phyloP scores from a whole-genome alignment of 805 yeast genomes.

The Yamadazyma nakazawae region DNA sequence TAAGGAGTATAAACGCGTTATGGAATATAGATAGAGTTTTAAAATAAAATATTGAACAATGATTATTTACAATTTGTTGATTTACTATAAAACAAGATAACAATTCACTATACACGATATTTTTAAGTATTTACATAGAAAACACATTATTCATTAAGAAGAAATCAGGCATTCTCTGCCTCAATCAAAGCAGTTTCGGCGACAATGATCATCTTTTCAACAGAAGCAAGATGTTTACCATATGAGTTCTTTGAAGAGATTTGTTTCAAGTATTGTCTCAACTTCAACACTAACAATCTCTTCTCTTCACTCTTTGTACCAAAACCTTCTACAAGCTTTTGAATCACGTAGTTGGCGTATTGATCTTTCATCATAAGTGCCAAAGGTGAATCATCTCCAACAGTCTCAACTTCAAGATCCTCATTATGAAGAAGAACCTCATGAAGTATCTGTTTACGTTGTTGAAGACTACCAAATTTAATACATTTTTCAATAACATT shows the following conservation, averaged over 20 bases:
- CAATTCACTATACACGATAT: slow-evolving; percentile 12
- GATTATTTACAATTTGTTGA: background rate
- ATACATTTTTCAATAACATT: slow-evolving; percentile 96
- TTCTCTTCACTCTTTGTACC: slow-evolving; percentile 60
- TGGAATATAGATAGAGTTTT: background rate
- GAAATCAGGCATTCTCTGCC: slow-evolving; percentile 24
- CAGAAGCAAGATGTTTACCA: slow-evolving; percentile 82
- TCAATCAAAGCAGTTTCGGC: slow-evolving; percentile 48
- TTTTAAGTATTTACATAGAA: slow-evolving; percentile 7
- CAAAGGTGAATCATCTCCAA: slow-evolving; percentile 66
- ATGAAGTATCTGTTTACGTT: slow-evolving; percentile 59
- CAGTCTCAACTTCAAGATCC: slow-evolving; percentile 42
- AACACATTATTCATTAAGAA: slow-evolving; percentile 1
- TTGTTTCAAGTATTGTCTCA: slow-evolving; percentile 75
- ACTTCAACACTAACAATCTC: slow-evolving; percentile 64
- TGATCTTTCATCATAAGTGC: slow-evolving; percentile 97
- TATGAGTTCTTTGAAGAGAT: slow-evolving; percentile 60
- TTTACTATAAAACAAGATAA: slow-evolving; percentile 14
- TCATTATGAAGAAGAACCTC: slow-evolving; percentile 59
- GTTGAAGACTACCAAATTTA: slow-evolving; percentile 61
- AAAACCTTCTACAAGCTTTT: slow-evolving; percentile 83
- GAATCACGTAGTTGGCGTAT: slow-evolving; percentile 96
- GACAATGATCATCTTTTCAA: slow-evolving; percentile 64
- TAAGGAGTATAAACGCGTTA: background rate
- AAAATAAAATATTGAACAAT: too few species aligned